phyloP scores from a whole-genome alignment of 1,284 basidiomycete species.

The Tetrapyrgos nigripes region DNA sequence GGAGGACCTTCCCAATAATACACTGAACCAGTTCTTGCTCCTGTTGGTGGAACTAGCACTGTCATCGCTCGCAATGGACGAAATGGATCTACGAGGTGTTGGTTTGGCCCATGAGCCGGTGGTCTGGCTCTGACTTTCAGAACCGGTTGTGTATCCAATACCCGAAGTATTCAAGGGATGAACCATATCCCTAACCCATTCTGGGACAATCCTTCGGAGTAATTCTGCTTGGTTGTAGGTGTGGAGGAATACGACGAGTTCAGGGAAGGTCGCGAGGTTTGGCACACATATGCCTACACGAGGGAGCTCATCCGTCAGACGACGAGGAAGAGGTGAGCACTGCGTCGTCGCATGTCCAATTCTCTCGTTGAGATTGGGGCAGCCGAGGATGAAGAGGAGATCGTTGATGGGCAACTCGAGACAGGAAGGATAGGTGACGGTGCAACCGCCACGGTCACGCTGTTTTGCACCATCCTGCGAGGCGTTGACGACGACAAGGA shows the following conservation, averaged over 20 bases:
- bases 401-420: conserved; percentile 45
- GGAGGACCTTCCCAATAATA: not conserved
- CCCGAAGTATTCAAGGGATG: conserved; percentile 33
- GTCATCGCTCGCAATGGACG: not conserved
- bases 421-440: conserved; percentile 7
- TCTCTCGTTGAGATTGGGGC: conserved; percentile 37
- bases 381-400: conserved; percentile 41
- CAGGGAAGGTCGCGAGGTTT: conserved; percentile 40
- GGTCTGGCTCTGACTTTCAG: not conserved
- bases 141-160: conserved; percentile 9
- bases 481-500: conserved; percentile 31
- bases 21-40: not conserved
- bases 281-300: conserved; percentile 39
- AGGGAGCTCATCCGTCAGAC: conserved; percentile 40
- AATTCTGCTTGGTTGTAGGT: conserved; percentile 44
- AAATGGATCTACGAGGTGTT: not conserved
- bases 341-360: not conserved
- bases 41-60: not conserved
- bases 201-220: conserved; percentile 42
- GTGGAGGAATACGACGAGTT: conserved; percentile 44
- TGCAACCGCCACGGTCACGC: not conserved
- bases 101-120: not conserved
- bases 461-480: conserved; percentile 17
- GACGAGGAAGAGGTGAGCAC: conserved; percentile 30
- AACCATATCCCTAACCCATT: conserved; percentile 44